Conservation (phyloP, 1,284 basidiomycete species). For the Caloboletus firmus region DNA sequence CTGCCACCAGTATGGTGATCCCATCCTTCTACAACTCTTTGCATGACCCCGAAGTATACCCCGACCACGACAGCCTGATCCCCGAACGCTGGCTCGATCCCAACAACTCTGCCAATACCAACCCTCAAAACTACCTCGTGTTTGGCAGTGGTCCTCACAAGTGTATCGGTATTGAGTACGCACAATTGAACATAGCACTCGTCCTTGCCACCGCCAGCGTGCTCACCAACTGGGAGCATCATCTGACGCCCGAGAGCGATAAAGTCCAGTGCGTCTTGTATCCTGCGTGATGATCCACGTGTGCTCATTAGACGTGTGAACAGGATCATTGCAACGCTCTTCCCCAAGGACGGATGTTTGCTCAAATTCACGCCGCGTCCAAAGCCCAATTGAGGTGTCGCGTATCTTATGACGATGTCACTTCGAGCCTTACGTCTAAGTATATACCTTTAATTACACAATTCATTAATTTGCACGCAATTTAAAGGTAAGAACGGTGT, state of each 20-base stretch:
- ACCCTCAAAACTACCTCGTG: slow-evolving; percentile 94
- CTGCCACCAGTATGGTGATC: slow-evolving; percentile 91
- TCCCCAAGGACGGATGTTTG: slow-evolving; percentile 90
- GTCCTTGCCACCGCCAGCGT: slow-evolving; percentile 84
- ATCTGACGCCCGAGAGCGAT: slow-evolving; percentile 75
- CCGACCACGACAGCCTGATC: slow-evolving; percentile 78
- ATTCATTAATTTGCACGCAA: slow-evolving; percentile 16
- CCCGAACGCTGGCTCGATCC: slow-evolving; percentile 95
- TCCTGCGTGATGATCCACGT: not conserved
- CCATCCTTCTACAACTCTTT: slow-evolving; percentile 95
- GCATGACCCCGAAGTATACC: slow-evolving; percentile 88
- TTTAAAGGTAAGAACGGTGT: not conserved
- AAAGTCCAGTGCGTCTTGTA: slow-evolving; percentile 72
- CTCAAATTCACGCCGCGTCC: slow-evolving; percentile 72
- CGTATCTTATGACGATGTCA: not conserved
- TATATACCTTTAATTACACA: slow-evolving; percentile 9
- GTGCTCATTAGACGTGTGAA: slow-evolving; percentile 5
- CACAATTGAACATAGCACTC: slow-evolving; percentile 87
- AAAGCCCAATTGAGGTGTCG: slow-evolving; percentile 20
- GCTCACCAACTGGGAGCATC: slow-evolving; percentile 88
- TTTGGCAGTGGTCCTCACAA: slow-evolving; percentile 94
- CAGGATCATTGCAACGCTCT: slow-evolving; percentile 90
- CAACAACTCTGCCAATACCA: slow-evolving; percentile 75
- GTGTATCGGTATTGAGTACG: slow-evolving; percentile 94
- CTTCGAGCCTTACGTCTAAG: not conserved